A percentile compares a stretch with the other conserved stretches of the same genome.
Evolutionary conservation across 352 stramenopile species (phyloP).

Genomic region (Pythium myriotylum): DNA sequence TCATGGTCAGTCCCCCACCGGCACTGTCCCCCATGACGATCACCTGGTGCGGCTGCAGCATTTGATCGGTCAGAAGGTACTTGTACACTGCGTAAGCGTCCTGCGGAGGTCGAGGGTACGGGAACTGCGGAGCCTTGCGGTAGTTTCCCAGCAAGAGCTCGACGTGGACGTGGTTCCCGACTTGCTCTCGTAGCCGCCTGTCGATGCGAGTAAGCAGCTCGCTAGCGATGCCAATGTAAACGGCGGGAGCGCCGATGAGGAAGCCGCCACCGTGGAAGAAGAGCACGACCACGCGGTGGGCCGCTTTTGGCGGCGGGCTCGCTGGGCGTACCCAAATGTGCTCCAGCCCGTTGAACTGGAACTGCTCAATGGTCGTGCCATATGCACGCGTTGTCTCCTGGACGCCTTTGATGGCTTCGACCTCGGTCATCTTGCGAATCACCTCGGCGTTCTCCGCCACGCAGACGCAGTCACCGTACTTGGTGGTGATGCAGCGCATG

Average conservation of each 20-base stretch:
- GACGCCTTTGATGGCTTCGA: no score
- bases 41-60: not conserved
- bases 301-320: not conserved
- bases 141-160: slow-evolving; percentile 30
- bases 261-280: slow-evolving; percentile 26
- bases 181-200: not conserved
- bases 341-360: slow-evolving; percentile 22
- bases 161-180: not conserved
- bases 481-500: no score
- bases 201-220: slow-evolving; percentile 22
- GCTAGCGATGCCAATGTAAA: slow-evolving; percentile 25
- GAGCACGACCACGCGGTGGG: slow-evolving; percentile 10
- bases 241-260: slow-evolving; percentile 2
- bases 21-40: slow-evolving; percentile 28
- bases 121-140: slow-evolving; percentile 24
- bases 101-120: slow-evolving; percentile 5
- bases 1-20: slow-evolving; percentile 15
- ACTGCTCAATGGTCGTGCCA: not conserved
- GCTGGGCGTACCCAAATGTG: slow-evolving; percentile 21
- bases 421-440: no score
- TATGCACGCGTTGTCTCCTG: no score
- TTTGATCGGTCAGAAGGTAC: slow-evolving; percentile 7
- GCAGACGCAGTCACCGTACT: no score
- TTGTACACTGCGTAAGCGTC: slow-evolving; percentile 25
- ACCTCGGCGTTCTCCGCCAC: no score